These are phyloP conservation scores for Mycosarcoma mackinlayi DNA, from an alignment of 1,284 basidiomycete genomes.

Conservation along the genomic window DNA sequence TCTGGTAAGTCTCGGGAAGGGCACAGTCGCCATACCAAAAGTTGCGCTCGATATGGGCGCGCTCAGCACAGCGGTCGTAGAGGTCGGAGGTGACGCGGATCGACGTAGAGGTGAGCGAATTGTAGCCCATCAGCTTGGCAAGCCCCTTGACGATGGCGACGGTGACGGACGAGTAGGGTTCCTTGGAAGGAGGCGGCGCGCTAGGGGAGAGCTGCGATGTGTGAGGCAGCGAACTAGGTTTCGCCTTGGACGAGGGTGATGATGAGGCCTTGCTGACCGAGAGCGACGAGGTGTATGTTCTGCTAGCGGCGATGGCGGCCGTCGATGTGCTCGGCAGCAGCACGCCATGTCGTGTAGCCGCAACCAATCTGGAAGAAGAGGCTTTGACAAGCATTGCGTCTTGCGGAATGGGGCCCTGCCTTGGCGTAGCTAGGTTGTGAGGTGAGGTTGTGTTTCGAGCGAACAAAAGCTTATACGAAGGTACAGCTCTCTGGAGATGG, in stretches of 20 bases:
- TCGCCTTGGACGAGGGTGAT: not conserved
- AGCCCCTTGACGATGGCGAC: conserved; percentile 66
- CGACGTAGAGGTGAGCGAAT: conserved; percentile 71
- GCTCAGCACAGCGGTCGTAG: conserved; percentile 72
- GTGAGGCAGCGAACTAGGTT: conserved; percentile 28
- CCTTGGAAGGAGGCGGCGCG: conserved; percentile 44
- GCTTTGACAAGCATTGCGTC: conserved; percentile 35
- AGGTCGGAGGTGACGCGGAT: conserved; percentile 72
- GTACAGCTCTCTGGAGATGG: no score
- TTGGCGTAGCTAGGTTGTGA: no score
- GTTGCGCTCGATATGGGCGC: conserved; percentile 66
- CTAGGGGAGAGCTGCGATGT: conserved; percentile 57
- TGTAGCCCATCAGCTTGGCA: conserved; percentile 72
- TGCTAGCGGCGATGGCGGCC: not conserved
- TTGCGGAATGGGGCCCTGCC: no score
- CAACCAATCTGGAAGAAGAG: conserved; percentile 21
- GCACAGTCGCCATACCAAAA: conserved; percentile 75
- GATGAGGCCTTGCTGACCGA: not conserved
- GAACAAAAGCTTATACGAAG: no score
- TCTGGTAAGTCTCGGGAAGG: conserved; percentile 92
- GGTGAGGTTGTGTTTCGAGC: not conserved
- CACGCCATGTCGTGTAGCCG: conserved; percentile 17
- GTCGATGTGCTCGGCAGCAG: conserved; percentile 17
- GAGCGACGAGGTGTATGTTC: conserved; percentile 24
- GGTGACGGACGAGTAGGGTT: conserved; percentile 52